Evolutionary conservation across 2,329 filamentous ascomycete species (phyloP), one percentile per base, ranked within the genome.

Genomic region (Madurella fahalii): DNA sequence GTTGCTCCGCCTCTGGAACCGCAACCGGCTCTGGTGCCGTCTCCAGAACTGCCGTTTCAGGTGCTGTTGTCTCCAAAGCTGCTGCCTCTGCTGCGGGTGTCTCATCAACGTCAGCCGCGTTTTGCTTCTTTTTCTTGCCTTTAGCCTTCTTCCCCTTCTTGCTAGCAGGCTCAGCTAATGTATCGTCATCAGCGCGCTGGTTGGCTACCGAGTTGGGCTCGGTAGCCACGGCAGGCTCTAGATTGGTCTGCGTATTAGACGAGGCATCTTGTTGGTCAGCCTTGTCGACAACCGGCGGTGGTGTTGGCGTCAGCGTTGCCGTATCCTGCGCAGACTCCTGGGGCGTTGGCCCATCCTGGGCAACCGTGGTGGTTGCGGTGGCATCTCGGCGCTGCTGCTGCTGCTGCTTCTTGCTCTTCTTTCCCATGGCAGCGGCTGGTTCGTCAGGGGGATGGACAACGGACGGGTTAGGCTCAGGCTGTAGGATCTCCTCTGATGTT

Each of bases 331-430:
- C 18, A 8, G 51, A 39, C 46, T 61, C 54, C 43, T 52, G 44
- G 40, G 44, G 40, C 34, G 52, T 16, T 13, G 60, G 46, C 16
- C 58, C 60, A 50, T 54, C 58, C 44, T 62, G 39, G 31, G 46
- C 20, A 39, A 47, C 59, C n/a, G 40, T 20, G 40, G 25, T 46
- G 50, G 56, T 60, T 50, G 32, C 52, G 55, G 66, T 60, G 15
- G 53, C 56, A 51, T 53, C 54, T 41, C 47, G 34, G 17, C 66
- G 63, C 52, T 65, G 62, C 57, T 67, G 62, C 50, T 62, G 62
- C 57, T 67, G 62, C 50, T 62, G 64, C 60, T 68, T 68, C 59
- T 71, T 67, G 34, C 54, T 61, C 62, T 70, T 68, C 61, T 71
- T 69, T 55, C 65, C 65, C 53, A 60, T 62, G 34, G 56, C 68